Base-by-base conservation (phyloP, 2,329 filamentous ascomycete species). In the Diaporthe vaccinii region DNA sequence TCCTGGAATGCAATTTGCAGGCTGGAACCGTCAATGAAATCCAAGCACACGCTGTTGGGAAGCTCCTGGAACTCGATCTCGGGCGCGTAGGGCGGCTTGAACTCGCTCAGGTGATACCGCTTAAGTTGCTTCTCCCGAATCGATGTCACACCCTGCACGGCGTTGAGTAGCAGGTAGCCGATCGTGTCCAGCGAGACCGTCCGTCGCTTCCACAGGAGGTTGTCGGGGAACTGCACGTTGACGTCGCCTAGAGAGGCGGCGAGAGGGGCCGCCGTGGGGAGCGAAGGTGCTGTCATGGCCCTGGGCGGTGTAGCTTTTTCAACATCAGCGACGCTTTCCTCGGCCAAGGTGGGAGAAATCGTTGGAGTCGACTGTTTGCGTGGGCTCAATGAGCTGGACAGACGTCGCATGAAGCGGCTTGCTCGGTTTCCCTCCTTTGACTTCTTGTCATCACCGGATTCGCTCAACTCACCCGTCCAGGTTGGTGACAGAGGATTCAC, bases 221-320 rank as follows among this genome's bases (percentile, higher is more conserved):
- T 98, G 82, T 98, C 96, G 0, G 97, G 97, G 82, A 99, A 98
- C 82, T 99, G 97, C 15, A 98, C 94, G 80, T 99, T 98, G 77
- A 99, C 93, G 80, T 98, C 95, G 67, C 96, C 95, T 83, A 98
- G 14, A n/a, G 68, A 71, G 25, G 51, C 51, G 39, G 53, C 68
- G 25, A 71, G 41, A 28, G 68, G 53, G 28, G 68, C 53, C 12
- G 68, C 25, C 39, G 25, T 71, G 55, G 68, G 53, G 51, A 55
- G 34, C 36, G 79, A 72, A 15, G 80, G 77, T 51, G 78, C 78
- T 10, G 80, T 73, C 70, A 59, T 74, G 28, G 77, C 79, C 22
- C 57, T 62, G 17, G 73, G 28, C 12, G 73, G 49, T 51, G 25
- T n/a, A 34, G 28, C 61, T 53, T 71, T 51, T 55, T 77, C 83